Percentiles rank a stretch among this genome's conserved stretches.
Conservation (phyloP, 1,284 basidiomycete species). For the Peniophora sp. region DNA sequence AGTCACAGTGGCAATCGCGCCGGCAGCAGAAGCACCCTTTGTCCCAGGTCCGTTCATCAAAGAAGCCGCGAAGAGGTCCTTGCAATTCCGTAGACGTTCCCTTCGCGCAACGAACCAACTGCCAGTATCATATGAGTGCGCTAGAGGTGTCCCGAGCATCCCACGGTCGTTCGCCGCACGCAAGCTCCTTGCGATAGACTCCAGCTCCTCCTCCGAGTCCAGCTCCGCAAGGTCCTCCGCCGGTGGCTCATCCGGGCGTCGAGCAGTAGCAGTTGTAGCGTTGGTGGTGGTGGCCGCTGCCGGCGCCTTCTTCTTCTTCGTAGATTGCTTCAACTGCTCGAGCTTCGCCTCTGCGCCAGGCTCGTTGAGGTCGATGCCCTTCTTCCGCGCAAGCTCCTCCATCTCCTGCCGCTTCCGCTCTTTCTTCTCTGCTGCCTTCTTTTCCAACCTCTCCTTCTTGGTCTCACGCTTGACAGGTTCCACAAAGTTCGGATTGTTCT, state of each 20-base stretch:
- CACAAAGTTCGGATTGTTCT: conserved; percentile 90
- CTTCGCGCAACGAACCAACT: conserved; percentile 72
- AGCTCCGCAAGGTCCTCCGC: conserved; percentile 68
- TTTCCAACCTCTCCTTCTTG: conserved; percentile 76
- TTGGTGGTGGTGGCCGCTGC: conserved; percentile 30
- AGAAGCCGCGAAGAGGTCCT: conserved; percentile 55
- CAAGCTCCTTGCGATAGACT: conserved; percentile 45
- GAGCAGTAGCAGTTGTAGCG: conserved; percentile 18
- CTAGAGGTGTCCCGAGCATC: conserved; percentile 38
- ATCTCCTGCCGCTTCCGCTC: conserved; percentile 64
- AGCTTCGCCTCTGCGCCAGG: conserved; percentile 30
- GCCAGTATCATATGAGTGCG: conserved; percentile 38
- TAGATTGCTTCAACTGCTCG: conserved; percentile 28
- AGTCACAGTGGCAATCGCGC: too few species aligned
- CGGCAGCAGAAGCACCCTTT: too few species aligned
- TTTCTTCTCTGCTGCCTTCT: conserved; percentile 67
- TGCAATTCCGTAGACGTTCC: conserved; percentile 62
- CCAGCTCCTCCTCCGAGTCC: conserved; percentile 70
- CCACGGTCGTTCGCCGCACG: conserved; percentile 48
- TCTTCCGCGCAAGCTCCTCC: conserved; percentile 55
- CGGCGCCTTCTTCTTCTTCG: conserved; percentile 40
- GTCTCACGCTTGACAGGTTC: conserved; percentile 82
- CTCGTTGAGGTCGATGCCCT: conserved; percentile 29
- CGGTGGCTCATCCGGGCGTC: conserved; percentile 41
- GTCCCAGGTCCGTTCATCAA: conserved; percentile 22